Evolutionary conservation across 2,329 filamentous ascomycete species (phyloP).

Genomic region (Nemania diffusa): DNA sequence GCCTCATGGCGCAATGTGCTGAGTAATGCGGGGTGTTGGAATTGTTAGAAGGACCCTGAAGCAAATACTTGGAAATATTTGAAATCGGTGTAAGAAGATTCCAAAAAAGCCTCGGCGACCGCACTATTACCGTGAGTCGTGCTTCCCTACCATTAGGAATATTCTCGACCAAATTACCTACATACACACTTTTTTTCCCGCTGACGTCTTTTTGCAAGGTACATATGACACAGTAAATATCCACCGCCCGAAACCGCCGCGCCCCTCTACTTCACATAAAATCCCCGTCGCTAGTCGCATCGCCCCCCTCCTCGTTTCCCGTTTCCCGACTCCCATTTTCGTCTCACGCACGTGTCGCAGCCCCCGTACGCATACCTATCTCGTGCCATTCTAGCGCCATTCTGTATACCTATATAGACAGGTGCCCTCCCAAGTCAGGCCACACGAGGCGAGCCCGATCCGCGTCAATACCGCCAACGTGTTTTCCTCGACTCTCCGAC

Average conservation of each 20-base stretch:
- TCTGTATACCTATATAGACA: no score
- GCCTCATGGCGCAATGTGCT: slow-evolving; percentile 15
- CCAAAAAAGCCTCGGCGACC: slow-evolving; percentile 23
- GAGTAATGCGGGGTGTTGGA: slow-evolving; percentile 37
- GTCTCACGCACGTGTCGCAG: neutral
- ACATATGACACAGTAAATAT: no score
- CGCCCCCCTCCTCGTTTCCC: no score
- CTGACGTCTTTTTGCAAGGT: no score
- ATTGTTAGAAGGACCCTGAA: neutral
- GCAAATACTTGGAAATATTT: slow-evolving; percentile 18
- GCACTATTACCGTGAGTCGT: no score
- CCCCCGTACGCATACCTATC: neutral
- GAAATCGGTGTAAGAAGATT: slow-evolving; percentile 34
- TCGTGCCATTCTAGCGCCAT: neutral
- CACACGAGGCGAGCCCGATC: neutral
- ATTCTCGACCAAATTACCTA: no score
- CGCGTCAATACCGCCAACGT: slow-evolving; percentile 74
- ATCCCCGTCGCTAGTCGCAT: neutral
- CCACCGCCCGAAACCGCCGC: slow-evolving; percentile 8
- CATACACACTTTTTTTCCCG: no score
- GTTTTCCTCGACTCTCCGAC: slow-evolving; percentile 86
- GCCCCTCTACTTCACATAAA: neutral
- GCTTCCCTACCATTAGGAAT: no score
- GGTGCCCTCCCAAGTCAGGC: no score
- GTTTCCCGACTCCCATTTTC: no score